These are phyloP conservation scores for Crithidia bombi DNA, from an alignment of 208 protist species.

Conservation along the genomic window DNA sequence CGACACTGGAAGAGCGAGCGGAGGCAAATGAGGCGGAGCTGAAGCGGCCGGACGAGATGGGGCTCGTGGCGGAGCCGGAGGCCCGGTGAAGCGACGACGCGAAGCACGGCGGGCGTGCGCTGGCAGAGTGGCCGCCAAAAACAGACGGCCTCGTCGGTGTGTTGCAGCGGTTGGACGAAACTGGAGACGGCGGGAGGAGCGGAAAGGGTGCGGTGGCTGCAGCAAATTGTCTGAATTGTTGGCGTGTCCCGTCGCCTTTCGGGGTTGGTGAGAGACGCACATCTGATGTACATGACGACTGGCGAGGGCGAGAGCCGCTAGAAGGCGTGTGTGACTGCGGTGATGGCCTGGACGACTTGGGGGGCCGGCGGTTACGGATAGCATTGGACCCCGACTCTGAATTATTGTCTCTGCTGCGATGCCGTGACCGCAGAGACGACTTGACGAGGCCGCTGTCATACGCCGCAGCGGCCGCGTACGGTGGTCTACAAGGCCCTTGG, in stretches of 20 bases:
- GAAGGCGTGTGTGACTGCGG: neutral
- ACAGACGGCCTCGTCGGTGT: slow-evolving; percentile 1
- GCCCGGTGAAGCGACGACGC: neutral
- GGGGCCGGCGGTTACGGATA: neutral
- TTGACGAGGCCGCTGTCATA: neutral
- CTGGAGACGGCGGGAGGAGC: neutral
- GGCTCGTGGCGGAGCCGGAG: neutral
- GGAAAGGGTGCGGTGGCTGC: neutral
- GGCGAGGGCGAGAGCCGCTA: no score
- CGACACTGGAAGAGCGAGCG: neutral
- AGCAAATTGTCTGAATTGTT: neutral
- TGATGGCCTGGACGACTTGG: neutral
- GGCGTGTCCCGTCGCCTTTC: neutral
- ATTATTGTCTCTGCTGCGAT: no score
- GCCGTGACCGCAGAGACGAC: no score
- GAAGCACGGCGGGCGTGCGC: neutral
- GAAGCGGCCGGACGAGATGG: neutral
- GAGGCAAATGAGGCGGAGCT: neutral
- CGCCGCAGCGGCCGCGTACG: neutral
- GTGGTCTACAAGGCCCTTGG: neutral
- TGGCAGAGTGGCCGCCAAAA: neutral
- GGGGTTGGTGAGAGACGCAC: neutral
- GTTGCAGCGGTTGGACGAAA: neutral
- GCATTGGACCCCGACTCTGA: no score
- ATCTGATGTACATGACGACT: neutral